Conservation (phyloP, 441 rosid species). For the Erysimum cheiri region DNA sequence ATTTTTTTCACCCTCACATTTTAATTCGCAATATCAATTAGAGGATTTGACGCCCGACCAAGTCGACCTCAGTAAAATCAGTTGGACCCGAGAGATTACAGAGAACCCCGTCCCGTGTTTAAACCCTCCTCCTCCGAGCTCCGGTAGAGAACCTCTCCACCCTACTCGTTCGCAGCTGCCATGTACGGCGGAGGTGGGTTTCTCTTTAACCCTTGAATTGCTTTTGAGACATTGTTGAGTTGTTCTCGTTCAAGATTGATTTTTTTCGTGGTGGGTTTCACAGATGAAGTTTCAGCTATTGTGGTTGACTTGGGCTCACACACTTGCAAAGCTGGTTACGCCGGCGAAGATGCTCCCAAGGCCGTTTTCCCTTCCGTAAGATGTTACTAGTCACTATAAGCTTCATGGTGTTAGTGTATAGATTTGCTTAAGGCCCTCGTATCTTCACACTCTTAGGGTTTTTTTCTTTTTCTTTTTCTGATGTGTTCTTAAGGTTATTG, state of each 20-base stretch:
- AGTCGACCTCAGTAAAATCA: constrained; percentile 20
- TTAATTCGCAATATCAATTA: neutral
- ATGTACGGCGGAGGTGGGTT: constrained; percentile 98
- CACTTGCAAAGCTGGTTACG: constrained; percentile 99
- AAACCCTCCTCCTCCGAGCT: constrained; percentile 29
- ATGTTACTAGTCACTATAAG: constrained; percentile 10
- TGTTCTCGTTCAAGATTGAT: constrained; percentile 13
- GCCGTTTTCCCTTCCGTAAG: constrained; percentile 98
- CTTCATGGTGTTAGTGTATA: constrained; percentile 8
- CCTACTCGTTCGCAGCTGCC: constrained; percentile 38
- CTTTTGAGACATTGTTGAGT: neutral
- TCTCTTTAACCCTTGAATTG: constrained; percentile 31
- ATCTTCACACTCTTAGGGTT: constrained; percentile 21
- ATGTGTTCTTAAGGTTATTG: constrained; percentile 78
- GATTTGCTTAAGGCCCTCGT: constrained; percentile 15
- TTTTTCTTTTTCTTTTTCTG: constrained; percentile 30
- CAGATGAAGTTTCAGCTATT: constrained; percentile 99
- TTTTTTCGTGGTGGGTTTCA: constrained; percentile 22
- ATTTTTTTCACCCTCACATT: too few species aligned
- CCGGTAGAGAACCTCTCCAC: constrained; percentile 11
- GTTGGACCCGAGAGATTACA: constrained; percentile 20
- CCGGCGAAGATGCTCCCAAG: constrained; percentile 99
- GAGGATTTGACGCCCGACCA: constrained; percentile 5
- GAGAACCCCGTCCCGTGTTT: constrained; percentile 12
- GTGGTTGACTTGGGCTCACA: constrained; percentile 97